These are phyloP conservation scores for Westerdykella aurantiaca DNA, from an alignment of 2,329 filamentous ascomycete species.

Conservation along the genomic window DNA sequence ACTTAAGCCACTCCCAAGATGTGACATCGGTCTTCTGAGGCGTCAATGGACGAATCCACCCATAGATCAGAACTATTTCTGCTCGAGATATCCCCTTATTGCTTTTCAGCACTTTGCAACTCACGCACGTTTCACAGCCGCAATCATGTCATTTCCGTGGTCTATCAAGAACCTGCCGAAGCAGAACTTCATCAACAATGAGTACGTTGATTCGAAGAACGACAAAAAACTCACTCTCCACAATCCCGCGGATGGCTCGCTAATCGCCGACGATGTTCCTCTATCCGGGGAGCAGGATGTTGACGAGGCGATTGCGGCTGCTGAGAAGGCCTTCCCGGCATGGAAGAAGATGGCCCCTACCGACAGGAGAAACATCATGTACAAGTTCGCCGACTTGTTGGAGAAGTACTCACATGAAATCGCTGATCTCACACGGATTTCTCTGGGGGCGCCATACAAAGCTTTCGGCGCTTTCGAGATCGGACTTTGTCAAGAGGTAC, in stretches of 20 bases:
- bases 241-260: constrained; percentile 47
- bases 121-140: too few species aligned
- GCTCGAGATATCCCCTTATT: too few species aligned
- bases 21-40: too few species aligned
- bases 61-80: too few species aligned
- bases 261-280: constrained; percentile 47
- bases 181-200: constrained; percentile 37
- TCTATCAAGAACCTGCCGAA: constrained; percentile 35
- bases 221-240: constrained; percentile 44
- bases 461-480: constrained; percentile 44
- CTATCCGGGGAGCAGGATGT: constrained; percentile 42
- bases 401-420: constrained; percentile 19
- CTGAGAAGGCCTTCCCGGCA: constrained; percentile 44
- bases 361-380: constrained; percentile 25
- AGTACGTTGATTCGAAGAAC: constrained; percentile 36
- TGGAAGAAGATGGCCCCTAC: constrained; percentile 33
- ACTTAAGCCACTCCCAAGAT: too few species aligned
- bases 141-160: constrained; percentile 28
- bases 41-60: too few species aligned
- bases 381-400: constrained; percentile 30
- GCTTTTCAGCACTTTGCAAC: too few species aligned
- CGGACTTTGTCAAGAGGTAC: constrained; percentile 32
- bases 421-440: constrained; percentile 39
- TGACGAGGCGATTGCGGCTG: constrained; percentile 45
- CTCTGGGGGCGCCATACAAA: constrained; percentile 43